Base-by-base conservation (phyloP, 352 stramenopile species). In the Elongisporangium anandrum region DNA sequence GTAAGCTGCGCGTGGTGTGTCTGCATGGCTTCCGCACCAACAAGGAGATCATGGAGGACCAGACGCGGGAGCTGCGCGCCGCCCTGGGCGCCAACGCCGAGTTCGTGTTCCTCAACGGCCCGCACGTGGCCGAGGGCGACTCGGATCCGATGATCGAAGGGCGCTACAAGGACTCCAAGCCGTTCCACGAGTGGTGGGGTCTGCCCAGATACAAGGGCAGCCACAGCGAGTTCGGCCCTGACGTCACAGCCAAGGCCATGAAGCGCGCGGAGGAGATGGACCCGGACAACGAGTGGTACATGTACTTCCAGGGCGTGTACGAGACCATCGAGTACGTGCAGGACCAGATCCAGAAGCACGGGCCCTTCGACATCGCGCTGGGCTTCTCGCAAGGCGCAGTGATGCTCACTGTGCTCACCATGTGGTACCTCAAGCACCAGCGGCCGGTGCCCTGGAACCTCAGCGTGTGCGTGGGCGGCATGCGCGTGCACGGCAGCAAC, bases 311-410 rank as follows among this genome's bases (percentile, higher is more conserved):
- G 17, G 63, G 75, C 49, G 57, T 81, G 21, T 62, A 81, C 16
- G 45, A 59, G 20, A 66, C 73, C 41, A 34, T 86, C 22, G 64
- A 67, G 55, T 78, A 71, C 60, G 68, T 85, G 58, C 57, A 75
- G n/a, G 57, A 64, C 5, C 57, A 81, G 58, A 61, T 88, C 17
- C 50, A 64, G 13, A 49, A 60, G 21, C 52, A 76, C 10, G 75
- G 73, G 2, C 73, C 75, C 15, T 77, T 81, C 34, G 78, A 88
- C 57, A 68, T 82, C 24, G 68, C 80, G 10, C 57, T 84, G 21
- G 75, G 76, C 1, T 88, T 88, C 55, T 88, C 76, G 3, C 79
- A 88, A 48, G 79, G 79, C 39, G 66, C 73, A 3, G 72, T 74
- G 47, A 70, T 87, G 59, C 55, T 78, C 34, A 78, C 73, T 10